These are phyloP conservation scores for Phytopythium aichiense DNA, from an alignment of 352 stramenopile species.

Conservation along the genomic window DNA sequence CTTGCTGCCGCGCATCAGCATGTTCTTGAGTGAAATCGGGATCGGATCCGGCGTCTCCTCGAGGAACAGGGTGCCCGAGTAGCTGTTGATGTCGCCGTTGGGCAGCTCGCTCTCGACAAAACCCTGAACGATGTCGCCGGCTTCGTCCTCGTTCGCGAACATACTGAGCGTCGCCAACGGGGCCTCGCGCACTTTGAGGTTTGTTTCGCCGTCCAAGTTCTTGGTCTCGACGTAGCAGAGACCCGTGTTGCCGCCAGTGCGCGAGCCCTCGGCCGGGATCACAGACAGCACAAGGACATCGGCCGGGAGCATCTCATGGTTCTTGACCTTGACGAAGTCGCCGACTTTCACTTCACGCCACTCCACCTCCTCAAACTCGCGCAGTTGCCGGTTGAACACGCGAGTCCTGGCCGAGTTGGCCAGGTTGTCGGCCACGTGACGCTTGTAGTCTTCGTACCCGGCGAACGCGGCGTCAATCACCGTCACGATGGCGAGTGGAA, in stretches of 20 bases:
- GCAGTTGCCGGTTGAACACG: constrained; percentile 71
- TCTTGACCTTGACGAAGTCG: constrained; percentile 79
- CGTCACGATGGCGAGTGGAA: constrained; percentile 78
- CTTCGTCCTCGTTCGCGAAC: constrained; percentile 66
- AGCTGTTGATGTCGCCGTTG: constrained; percentile 79
- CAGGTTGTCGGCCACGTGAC: constrained; percentile 68
- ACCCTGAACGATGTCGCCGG: constrained; percentile 55
- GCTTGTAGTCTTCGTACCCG: constrained; percentile 82
- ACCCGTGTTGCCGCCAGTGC: constrained; percentile 58
- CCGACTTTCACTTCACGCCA: constrained; percentile 82
- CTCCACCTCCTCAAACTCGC: constrained; percentile 81
- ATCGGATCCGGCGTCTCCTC: constrained; percentile 52
- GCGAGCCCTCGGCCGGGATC: constrained; percentile 51
- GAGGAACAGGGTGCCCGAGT: constrained; percentile 68
- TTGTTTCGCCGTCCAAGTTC: constrained; percentile 85
- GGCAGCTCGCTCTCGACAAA: constrained; percentile 79
- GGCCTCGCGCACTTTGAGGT: constrained; percentile 81
- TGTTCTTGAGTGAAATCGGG: constrained; percentile 80
- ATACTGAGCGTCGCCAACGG: constrained; percentile 48
- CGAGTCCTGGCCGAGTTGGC: constrained; percentile 65
- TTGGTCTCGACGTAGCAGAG: constrained; percentile 90
- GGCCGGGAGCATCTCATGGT: constrained; percentile 77
- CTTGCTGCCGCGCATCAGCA: constrained; percentile 88
- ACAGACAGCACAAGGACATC: constrained; percentile 82
- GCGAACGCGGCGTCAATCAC: constrained; percentile 83